Evolutionary conservation across 2,329 filamentous ascomycete species (phyloP).

Genomic region (Trichoderma brevicompactum): DNA sequence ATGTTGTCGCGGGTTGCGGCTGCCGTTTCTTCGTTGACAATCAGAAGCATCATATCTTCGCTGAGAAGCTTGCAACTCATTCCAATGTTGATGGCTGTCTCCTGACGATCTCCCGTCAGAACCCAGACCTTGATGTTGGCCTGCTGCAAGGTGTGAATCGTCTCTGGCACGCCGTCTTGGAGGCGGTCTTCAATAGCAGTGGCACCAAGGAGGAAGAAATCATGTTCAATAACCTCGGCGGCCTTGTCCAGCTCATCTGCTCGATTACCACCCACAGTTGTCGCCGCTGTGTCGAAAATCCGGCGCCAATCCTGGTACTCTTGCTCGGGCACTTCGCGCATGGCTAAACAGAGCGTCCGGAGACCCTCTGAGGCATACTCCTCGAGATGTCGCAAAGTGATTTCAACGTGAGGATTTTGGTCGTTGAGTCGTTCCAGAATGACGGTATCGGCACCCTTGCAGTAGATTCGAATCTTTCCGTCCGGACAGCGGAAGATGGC

Average conservation of each 20-base stretch:
- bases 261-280: conserved; percentile 88
- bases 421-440: conserved; percentile 88
- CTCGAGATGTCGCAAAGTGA: conserved; percentile 93
- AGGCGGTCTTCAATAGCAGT: conserved; percentile 97
- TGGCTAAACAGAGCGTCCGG: conserved; percentile 89
- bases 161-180: conserved; percentile 96
- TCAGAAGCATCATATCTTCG: conserved; percentile 97
- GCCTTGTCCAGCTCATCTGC: conserved; percentile 97
- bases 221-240: conserved; percentile 90
- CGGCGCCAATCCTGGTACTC: conserved; percentile 88
- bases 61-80: conserved; percentile 99
- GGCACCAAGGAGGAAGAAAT: conserved; percentile 87
- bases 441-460: conserved; percentile 96
- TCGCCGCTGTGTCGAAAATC: conserved; percentile 85
- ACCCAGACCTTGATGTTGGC: conserved; percentile 99
- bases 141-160: conserved; percentile 94
- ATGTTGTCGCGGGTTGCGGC: conserved; percentile 83
- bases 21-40: conserved; percentile 88
- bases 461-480: conserved; percentile 91
- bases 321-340: conserved; percentile 88
- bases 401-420: conserved; percentile 84
- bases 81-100: conserved; percentile 99
- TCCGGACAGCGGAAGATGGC: conserved; percentile 96
- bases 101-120: conserved; percentile 93
- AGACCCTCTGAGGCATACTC: conserved; percentile 97